phyloP scores from a whole-genome alignment of 371 early-diverging fungal genomes.

The Apophysomyces elegans region DNA sequence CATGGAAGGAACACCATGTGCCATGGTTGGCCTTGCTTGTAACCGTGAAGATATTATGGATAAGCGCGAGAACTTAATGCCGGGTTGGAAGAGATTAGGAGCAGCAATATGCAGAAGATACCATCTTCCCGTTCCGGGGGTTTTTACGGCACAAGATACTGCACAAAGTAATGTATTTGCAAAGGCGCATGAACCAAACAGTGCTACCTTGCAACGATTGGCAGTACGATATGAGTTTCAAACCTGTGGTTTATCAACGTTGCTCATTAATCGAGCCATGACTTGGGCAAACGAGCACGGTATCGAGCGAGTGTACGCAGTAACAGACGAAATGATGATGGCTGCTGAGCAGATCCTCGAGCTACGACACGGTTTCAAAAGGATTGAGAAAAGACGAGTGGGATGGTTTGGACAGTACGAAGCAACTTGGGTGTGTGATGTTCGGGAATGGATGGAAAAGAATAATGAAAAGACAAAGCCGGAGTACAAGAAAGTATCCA shows the following conservation, averaged over 20 bases:
- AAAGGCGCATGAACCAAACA: constrained; percentile 32
- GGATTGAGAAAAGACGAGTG: constrained; percentile 24
- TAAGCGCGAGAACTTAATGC: constrained; percentile 17
- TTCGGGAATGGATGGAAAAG: constrained; percentile 23
- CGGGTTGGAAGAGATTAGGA: constrained; percentile 31
- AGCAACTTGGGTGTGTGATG: constrained; percentile 19
- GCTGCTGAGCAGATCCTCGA: constrained; percentile 42
- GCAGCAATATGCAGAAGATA: constrained; percentile 12
- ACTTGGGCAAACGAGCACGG: constrained; percentile 42
- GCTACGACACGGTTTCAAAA: constrained; percentile 43
- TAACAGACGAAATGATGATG: constrained; percentile 37
- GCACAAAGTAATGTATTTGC: constrained; percentile 21
- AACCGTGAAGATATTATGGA: constrained; percentile 29
- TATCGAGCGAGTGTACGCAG: constrained; percentile 41
- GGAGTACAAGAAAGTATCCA: not conserved
- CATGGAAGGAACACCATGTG: constrained; percentile 38
- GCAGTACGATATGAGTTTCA: constrained; percentile 39
- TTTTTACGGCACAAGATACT: constrained; percentile 13
- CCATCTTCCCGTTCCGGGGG: constrained; percentile 21
- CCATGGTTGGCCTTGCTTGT: constrained; percentile 42
- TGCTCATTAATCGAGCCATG: constrained; percentile 45
- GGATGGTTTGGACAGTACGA: constrained; percentile 40
- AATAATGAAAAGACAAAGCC: constrained; percentile 12
- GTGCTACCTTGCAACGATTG: constrained; percentile 43
- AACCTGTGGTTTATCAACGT: constrained; percentile 43